A percentile compares a stretch with the other conserved stretches of the same genome.
Conservation (phyloP, 352 stramenopile genomes). For the Phytopythium delawarense region DNA sequence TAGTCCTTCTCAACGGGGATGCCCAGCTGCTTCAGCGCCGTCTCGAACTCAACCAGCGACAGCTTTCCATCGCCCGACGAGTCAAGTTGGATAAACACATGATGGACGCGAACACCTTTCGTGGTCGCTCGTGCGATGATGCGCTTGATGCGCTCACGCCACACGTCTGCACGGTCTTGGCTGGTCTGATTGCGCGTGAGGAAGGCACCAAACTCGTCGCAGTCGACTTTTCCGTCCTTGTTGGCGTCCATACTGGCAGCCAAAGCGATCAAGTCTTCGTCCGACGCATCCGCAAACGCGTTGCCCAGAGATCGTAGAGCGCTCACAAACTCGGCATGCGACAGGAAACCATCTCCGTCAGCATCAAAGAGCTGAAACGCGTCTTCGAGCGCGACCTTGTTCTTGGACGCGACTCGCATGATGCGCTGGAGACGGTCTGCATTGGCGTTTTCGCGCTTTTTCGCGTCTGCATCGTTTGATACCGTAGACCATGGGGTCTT, state of each 20-base stretch:
- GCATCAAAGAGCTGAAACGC: conserved; percentile 46
- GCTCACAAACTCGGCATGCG: conserved; percentile 37
- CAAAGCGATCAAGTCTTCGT: conserved; percentile 33
- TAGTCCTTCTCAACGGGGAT: conserved; percentile 25
- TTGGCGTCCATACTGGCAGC: conserved; percentile 35
- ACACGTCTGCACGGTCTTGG: conserved; percentile 9
- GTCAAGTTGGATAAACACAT: conserved; percentile 68
- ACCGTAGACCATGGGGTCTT: neutral
- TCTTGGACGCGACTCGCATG: conserved; percentile 22
- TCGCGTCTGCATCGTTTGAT: conserved; percentile 1
- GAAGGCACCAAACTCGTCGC: conserved; percentile 39
- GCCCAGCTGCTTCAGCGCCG: conserved; percentile 47
- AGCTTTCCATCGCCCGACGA: conserved; percentile 53
- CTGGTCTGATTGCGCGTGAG: conserved; percentile 9
- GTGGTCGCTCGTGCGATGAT: conserved; percentile 47
- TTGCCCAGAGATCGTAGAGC: conserved; percentile 40
- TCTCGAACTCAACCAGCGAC: conserved; percentile 47
- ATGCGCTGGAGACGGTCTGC: conserved; percentile 35
- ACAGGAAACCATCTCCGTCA: conserved; percentile 40
- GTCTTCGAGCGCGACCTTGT: conserved; percentile 22
- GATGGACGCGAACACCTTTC: conserved; percentile 52
- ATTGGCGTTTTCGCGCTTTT: conserved; percentile 5
- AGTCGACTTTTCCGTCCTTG: conserved; percentile 41
- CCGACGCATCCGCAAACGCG: conserved; percentile 37
- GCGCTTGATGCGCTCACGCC: conserved; percentile 47